These are phyloP conservation scores for Plasmodium chabaudi DNA, from an alignment of 169 alveolate species.

Conservation along the genomic window DNA sequence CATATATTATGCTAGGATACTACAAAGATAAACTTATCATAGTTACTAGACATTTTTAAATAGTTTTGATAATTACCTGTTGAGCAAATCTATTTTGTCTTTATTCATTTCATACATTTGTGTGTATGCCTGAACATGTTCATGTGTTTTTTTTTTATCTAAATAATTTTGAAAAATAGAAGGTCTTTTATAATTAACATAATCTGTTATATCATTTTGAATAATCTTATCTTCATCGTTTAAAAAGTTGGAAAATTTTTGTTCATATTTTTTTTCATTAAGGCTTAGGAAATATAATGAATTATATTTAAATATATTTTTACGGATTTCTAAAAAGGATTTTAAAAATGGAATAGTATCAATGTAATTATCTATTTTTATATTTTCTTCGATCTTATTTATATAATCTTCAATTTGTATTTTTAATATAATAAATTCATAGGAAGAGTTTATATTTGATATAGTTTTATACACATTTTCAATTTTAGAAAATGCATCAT, in stretches of 20 bases:
- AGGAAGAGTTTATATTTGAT: conserved; percentile 48
- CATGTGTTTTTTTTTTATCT: conserved; percentile 12
- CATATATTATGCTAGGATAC: too few relatives aligned
- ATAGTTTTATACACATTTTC: conserved; percentile 52
- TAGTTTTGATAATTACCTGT: neutral
- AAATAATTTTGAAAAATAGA: conserved; percentile 5
- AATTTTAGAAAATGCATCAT: conserved; percentile 48
- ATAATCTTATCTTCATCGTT: conserved; percentile 18
- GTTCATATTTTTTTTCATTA: conserved; percentile 4
- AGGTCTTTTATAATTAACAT: conserved; percentile 37
- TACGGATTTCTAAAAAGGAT: conserved; percentile 46
- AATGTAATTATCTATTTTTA: conserved; percentile 17
- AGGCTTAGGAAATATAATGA: neutral
- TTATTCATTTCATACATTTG: conserved; percentile 29
- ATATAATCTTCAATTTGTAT: conserved; percentile 31
- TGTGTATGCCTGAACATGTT: conserved; percentile 19
- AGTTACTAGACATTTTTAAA: neutral
- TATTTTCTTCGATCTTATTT: conserved; percentile 15
- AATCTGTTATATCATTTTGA: conserved; percentile 54
- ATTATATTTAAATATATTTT: conserved; percentile 37
- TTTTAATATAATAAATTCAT: conserved; percentile 47
- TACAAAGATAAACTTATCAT: too few relatives aligned
- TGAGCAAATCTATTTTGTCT: conserved; percentile 23
- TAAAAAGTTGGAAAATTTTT: neutral
- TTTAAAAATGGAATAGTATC: conserved; percentile 27